phyloP scores from a whole-genome alignment of 2,329 filamentous ascomycete species.

The Pseudogymnoascus sp. region DNA sequence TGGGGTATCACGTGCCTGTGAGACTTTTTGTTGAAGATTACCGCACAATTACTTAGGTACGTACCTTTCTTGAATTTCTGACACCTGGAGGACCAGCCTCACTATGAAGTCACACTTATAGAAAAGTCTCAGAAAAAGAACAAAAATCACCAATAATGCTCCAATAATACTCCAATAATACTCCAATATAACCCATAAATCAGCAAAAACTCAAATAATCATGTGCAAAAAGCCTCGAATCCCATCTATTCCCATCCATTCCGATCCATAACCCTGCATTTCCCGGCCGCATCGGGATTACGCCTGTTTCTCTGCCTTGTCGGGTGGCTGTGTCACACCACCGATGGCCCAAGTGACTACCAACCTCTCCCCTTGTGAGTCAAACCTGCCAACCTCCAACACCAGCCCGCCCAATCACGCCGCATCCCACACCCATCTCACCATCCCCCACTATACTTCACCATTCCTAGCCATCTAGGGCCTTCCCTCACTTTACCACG shows the following conservation, averaged over 20 bases:
- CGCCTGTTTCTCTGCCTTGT: conserved; percentile 1
- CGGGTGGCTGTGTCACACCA: neutral
- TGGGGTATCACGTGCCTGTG: neutral
- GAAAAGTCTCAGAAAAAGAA: neutral
- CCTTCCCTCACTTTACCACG: neutral
- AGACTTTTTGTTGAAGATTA: neutral
- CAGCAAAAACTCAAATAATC: neutral
- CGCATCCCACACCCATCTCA: neutral
- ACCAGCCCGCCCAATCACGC: neutral
- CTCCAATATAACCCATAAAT: neutral
- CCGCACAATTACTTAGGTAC: neutral
- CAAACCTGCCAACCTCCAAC: neutral
- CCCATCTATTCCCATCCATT: too few species aligned
- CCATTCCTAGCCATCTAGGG: too few species aligned
- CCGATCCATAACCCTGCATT: neutral
- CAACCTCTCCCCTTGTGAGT: neutral
- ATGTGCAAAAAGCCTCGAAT: neutral
- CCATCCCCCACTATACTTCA: neutral
- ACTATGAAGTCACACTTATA: neutral
- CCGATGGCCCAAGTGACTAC: neutral
- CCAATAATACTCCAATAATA: neutral
- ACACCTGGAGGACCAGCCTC: neutral
- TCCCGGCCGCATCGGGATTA: neutral
- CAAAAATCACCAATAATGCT: neutral
- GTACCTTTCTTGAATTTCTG: neutral